Evolutionary conservation across 2,329 filamentous ascomycete species (phyloP).

Genomic region (Alternaria longipes): DNA sequence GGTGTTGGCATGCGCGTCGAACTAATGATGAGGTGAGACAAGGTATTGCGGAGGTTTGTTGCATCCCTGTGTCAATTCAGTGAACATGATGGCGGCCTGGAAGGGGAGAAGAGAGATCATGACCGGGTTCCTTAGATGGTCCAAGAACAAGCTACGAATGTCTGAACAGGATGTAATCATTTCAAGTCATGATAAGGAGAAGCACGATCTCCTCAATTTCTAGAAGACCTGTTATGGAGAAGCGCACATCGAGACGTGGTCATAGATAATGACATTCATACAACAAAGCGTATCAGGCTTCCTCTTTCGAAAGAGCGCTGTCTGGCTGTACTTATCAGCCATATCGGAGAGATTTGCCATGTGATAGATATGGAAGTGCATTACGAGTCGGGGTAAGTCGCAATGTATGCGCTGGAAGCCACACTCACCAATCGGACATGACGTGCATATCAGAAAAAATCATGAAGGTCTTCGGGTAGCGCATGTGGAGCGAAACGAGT

Average conservation of each 20-base stretch:
- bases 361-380: neutral
- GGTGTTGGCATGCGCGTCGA: too few species aligned
- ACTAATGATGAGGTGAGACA: too few species aligned
- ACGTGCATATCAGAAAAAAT: neutral
- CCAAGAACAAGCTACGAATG: neutral
- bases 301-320: neutral
- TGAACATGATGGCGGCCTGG: too few species aligned
- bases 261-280: neutral
- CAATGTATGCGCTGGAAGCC: neutral
- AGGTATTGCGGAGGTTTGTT: too few species aligned
- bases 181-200: neutral
- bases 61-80: too few species aligned
- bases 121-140: too few species aligned
- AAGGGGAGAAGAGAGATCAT: too few species aligned
- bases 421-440: neutral
- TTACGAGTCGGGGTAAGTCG: neutral
- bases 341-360: neutral
- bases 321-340: neutral
- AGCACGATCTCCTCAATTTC: neutral
- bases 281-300: neutral
- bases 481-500: neutral
- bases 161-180: neutral
- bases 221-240: neutral
- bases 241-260: neutral
- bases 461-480: neutral